Percentiles rank a stretch among this genome's conserved stretches.
These are phyloP conservation scores for Colletotrichum ledebouriae DNA, from an alignment of 2,329 filamentous ascomycete genomes.

Conservation along the genomic window DNA sequence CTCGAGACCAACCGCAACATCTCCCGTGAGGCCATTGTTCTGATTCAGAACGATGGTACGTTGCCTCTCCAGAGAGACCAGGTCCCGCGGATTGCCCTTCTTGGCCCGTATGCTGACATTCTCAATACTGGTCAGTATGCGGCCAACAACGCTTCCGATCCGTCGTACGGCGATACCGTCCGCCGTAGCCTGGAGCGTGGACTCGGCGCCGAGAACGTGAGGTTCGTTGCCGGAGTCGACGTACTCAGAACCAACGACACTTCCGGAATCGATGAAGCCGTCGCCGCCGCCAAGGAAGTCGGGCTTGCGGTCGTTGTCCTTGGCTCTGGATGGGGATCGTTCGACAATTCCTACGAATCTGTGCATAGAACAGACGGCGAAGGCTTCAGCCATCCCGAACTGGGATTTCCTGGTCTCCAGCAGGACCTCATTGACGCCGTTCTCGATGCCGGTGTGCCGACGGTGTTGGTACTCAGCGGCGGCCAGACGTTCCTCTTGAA, in stretches of 20 bases:
- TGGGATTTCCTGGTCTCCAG: slow-evolving; percentile 51
- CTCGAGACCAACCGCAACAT: slow-evolving; percentile 44
- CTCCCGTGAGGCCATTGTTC: slow-evolving; percentile 44
- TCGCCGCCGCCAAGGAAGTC: slow-evolving; percentile 47
- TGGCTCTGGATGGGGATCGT: slow-evolving; percentile 47
- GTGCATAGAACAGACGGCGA: slow-evolving; percentile 52
- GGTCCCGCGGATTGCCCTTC: slow-evolving; percentile 39
- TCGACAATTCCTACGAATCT: slow-evolving; percentile 43
- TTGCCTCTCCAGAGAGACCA: slow-evolving; percentile 35
- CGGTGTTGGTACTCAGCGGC: slow-evolving; percentile 48
- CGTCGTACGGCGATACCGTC: slow-evolving; percentile 44
- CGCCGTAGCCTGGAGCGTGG: slow-evolving; percentile 42
- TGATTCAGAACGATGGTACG: slow-evolving; percentile 44
- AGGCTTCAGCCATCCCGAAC: slow-evolving; percentile 49
- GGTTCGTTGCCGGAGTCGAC: slow-evolving; percentile 41
- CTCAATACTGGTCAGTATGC: slow-evolving; percentile 45
- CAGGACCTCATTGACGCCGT: slow-evolving; percentile 52
- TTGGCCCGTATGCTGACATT: slow-evolving; percentile 45
- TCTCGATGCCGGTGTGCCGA: slow-evolving; percentile 49
- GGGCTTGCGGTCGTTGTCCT: slow-evolving; percentile 50
- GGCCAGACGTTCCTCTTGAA: slow-evolving; percentile 52
- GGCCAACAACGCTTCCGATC: slow-evolving; percentile 43
- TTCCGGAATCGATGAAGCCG: slow-evolving; percentile 44
- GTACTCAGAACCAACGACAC: slow-evolving; percentile 42
- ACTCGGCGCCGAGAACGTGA: slow-evolving; percentile 45